These are phyloP conservation scores for Cladophialophora carrionii DNA, from an alignment of 2,329 filamentous ascomycete genomes.

Conservation along the genomic window DNA sequence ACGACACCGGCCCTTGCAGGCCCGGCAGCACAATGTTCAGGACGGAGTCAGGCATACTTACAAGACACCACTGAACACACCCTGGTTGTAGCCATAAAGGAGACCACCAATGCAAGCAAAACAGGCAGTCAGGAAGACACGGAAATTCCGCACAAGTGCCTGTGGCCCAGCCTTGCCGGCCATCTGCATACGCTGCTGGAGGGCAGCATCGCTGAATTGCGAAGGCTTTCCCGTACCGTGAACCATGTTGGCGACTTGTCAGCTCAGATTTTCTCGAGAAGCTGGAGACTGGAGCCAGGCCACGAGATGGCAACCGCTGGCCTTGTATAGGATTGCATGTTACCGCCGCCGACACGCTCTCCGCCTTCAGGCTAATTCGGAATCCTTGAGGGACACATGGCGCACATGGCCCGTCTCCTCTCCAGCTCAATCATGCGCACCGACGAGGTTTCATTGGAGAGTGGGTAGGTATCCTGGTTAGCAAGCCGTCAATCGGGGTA, in stretches of 20 bases:
- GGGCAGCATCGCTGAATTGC: conserved; percentile 36
- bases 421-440: conserved; percentile 13
- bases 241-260: conserved; percentile 31
- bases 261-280: not conserved
- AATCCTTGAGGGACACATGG: conserved; percentile 17
- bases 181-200: conserved; percentile 43
- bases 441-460: conserved; percentile 19
- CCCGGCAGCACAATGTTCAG: not conserved
- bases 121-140: conserved; percentile 59
- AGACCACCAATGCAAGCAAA: conserved; percentile 59
- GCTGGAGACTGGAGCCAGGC: conserved; percentile 2
- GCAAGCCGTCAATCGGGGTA: conserved; percentile 12
- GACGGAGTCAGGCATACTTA: conserved; percentile 40
- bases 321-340: conserved; percentile 6
- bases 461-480: conserved; percentile 13
- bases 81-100: conserved; percentile 74
- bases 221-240: conserved; percentile 25
- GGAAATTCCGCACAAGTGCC: conserved; percentile 57
- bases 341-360: not conserved
- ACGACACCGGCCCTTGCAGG: not conserved
- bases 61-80: conserved; percentile 72
- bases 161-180: conserved; percentile 50
- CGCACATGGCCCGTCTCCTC: not conserved
- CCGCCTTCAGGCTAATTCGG: conserved; percentile 30
- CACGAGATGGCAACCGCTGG: conserved; percentile 2